Conservation (phyloP, 2,329 filamentous ascomycete genomes). For the Chalaropsis thielavioides region DNA sequence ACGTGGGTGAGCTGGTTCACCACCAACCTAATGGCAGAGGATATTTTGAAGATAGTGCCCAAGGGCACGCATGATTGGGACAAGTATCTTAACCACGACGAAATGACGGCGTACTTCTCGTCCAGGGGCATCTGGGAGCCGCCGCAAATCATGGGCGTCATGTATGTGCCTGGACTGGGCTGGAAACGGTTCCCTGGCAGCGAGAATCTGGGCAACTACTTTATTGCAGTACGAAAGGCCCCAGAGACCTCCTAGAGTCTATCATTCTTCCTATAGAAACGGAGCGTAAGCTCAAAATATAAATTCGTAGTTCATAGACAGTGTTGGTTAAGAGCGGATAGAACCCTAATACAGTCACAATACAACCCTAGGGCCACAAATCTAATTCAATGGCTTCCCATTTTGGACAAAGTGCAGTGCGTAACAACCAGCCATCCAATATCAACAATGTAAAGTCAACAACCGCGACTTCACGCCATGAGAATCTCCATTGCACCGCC, state of each 20-base stretch:
- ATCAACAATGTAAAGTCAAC: not conserved
- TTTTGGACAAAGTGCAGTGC: not conserved
- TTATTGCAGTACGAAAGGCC: conserved; percentile 60
- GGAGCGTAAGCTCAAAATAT: not conserved
- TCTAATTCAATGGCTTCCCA: not conserved
- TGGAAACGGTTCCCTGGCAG: conserved; percentile 74
- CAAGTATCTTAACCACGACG: conserved; percentile 83
- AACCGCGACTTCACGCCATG: not conserved
- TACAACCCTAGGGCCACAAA: not conserved
- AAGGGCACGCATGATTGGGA: conserved; percentile 89
- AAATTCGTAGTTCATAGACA: not conserved
- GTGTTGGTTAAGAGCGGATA: not conserved
- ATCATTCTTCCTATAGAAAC: not conserved
- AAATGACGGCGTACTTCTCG: conserved; percentile 47
- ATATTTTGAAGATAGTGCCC: conserved; percentile 74
- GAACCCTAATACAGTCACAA: not conserved
- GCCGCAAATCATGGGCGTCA: conserved; percentile 57
- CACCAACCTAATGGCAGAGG: conserved; percentile 84
- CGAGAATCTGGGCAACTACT: conserved; percentile 88
- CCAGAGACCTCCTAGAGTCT: conserved; percentile 7
- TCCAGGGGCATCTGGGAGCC: conserved; percentile 43
- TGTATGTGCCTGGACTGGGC: conserved; percentile 80
- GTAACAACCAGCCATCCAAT: not conserved
- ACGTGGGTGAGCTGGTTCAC: conserved; percentile 82
- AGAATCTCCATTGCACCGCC: not conserved